Evolutionary conservation across 352 stramenopile species (phyloP).

Genomic region (Blastocystis sp.): DNA sequence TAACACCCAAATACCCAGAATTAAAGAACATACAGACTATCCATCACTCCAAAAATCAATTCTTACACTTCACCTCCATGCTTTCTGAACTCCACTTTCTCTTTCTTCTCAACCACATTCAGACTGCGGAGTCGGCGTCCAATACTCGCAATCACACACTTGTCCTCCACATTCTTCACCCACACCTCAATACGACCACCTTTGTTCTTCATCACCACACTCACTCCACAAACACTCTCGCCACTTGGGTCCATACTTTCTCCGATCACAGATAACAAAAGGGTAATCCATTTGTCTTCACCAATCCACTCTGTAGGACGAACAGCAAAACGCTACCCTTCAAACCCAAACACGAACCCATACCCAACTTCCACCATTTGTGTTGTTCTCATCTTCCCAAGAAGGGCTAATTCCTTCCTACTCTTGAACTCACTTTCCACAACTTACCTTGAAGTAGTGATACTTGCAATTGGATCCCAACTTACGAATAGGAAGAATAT

Average conservation of each 20-base stretch:
- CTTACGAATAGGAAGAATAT: background rate
- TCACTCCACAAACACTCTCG: background rate
- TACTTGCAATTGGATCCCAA: background rate
- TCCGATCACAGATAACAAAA: background rate
- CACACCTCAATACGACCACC: background rate
- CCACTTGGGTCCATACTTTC: constrained; percentile 5
- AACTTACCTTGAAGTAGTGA: constrained; percentile 23
- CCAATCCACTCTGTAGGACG: background rate
- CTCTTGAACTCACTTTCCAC: background rate
- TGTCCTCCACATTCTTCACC: background rate
- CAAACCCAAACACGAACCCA: background rate
- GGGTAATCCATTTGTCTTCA: constrained; percentile 1
- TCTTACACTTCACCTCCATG: constrained; percentile 17
- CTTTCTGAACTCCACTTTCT: constrained; percentile 41
- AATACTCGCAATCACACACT: background rate
- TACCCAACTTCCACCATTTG: constrained; percentile 7
- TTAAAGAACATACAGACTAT: constrained; percentile 11
- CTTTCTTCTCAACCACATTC: constrained; percentile 1
- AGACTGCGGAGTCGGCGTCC: background rate
- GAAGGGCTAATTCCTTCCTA: constrained; percentile 2
- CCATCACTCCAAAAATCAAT: background rate
- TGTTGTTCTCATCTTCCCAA: constrained; percentile 27
- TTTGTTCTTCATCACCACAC: background rate
- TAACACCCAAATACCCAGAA: background rate
- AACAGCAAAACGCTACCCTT: background rate